These are phyloP conservation scores for Thraustotheca clavata DNA, from an alignment of 352 stramenopile species.

Conservation along the genomic window DNA sequence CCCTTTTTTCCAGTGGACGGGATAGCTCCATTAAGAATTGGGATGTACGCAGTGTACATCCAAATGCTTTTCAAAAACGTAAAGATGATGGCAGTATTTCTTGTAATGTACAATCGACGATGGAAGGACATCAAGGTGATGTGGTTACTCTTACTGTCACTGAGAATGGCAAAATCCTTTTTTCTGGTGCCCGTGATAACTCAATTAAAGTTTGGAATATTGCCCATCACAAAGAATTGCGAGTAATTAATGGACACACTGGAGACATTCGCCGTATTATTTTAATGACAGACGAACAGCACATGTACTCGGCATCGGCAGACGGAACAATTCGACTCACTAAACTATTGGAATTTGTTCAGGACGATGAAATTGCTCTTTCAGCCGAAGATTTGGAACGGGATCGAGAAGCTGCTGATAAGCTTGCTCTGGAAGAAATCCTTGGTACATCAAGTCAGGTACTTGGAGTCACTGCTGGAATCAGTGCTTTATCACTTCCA, in stretches of 20 bases:
- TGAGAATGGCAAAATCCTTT: slow-evolving; percentile 15
- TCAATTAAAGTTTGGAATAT: slow-evolving; percentile 23
- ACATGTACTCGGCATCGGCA: slow-evolving; percentile 21
- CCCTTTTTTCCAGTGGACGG: slow-evolving; percentile 17
- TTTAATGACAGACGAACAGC: slow-evolving; percentile 18
- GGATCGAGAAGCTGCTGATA: slow-evolving; percentile 17
- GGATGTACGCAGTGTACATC: slow-evolving; percentile 18
- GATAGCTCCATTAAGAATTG: slow-evolving; percentile 23
- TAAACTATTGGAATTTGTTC: slow-evolving; percentile 7
- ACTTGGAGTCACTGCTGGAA: neutral
- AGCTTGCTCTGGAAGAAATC: slow-evolving; percentile 22
- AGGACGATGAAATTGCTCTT: neutral
- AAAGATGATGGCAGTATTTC: slow-evolving; percentile 17
- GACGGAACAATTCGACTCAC: slow-evolving; percentile 15
- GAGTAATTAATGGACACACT: slow-evolving; percentile 20
- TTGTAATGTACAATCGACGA: slow-evolving; percentile 1
- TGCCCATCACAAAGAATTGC: slow-evolving; percentile 13
- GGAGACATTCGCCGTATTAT: slow-evolving; percentile 21
- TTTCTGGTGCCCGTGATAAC: slow-evolving; percentile 21
- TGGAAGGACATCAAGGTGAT: slow-evolving; percentile 23
- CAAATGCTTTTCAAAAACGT: neutral
- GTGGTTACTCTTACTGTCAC: slow-evolving; percentile 16
- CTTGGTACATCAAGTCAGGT: neutral
- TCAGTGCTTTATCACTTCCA: neutral
- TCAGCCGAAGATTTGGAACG: slow-evolving; percentile 19